Evolutionary conservation across 352 stramenopile species (phyloP), one percentile per base, ranked within the genome.

Genomic region (Phytopythium helicoides): DNA sequence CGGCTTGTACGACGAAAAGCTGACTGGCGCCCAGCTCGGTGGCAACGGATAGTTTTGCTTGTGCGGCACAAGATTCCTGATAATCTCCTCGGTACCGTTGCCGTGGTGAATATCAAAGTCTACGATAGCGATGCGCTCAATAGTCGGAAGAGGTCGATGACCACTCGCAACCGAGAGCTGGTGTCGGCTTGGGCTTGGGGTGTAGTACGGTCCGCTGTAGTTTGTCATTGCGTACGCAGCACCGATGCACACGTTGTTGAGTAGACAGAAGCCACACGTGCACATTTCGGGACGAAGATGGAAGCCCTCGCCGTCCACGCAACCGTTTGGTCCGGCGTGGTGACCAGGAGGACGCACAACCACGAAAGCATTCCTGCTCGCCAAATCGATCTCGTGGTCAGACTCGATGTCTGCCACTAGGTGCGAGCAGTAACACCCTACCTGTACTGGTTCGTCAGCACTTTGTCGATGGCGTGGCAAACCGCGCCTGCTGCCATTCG

Each of bases 71-170:
- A 89, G 53, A 38, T 87, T 84, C 25, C 71, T 71, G 39, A 88
- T 74, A 37, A 82, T 71, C 47, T 88, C 77, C 47, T 88, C 76
- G 0, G 78, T 87, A 23, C 72, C 78, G 26, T 87, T 83, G 19
- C 73, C 76, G 26, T 88, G 76, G 26, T 88, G 76, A 39, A 87
- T 82, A 57, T 87, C 76, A 53, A 87, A 87, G 51, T 87, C 76
- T 11, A 87, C 64, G 39, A 87, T 87, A 23, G 76, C 76, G 11
- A 87, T 49, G 22, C 72, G 66, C 18, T 82, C 48, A 14, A 85
- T 59, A 16, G 42, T 64, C 39, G 52, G 56, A 9, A 51, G 58
- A 16, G 56, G 51, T 22, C 44, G 54, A 3, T 54, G 40, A 5
- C 57, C 52, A 9, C 47, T n/a, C 21, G 52, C 42, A 26, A 47